Evolutionary conservation across 306 rosid genomes (phyloP).

Genomic region (Acacia acuminata): DNA sequence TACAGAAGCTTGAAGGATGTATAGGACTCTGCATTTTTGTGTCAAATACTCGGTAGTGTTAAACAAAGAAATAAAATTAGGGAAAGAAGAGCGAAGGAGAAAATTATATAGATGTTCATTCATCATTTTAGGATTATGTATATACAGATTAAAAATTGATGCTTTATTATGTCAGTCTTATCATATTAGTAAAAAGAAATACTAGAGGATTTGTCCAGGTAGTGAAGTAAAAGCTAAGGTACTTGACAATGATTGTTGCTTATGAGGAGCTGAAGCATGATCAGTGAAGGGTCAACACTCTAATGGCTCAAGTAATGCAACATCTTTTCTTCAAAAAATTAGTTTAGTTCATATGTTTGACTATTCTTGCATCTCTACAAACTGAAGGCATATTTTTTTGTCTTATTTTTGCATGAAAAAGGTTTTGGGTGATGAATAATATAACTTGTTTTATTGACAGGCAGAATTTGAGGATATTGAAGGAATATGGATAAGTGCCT

Average conservation of each 20-base stretch:
- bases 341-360: conserved; percentile 18
- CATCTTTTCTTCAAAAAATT: conserved; percentile 3
- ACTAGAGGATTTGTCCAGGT: background rate
- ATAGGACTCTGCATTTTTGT: conserved; percentile 17
- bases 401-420: conserved; percentile 23
- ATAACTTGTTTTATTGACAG: conserved; percentile 48
- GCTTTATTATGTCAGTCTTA: conserved; percentile 7
- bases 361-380: conserved; percentile 15
- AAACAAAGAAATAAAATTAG: conserved; percentile 17
- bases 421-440: conserved; percentile 40
- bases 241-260: conserved; percentile 24
- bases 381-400: conserved; percentile 12
- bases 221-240: background rate
- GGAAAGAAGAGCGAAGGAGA: conserved; percentile 5
- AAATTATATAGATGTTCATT: conserved; percentile 12
- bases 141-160: conserved; percentile 11
- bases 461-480: conserved; percentile 84
- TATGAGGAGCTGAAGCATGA: conserved; percentile 24
- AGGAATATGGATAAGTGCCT: conserved; percentile 88
- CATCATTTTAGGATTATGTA: conserved; percentile 14
- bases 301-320: conserved; percentile 14
- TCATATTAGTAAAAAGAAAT: conserved; percentile 9
- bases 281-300: conserved; percentile 25
- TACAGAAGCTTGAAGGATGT: conserved; percentile 17
- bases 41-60: conserved; percentile 14